Evolutionary conservation across 1,139 yeast species (phyloP), one percentile per base, ranked within the genome.

Genomic region (Ogataea hybrid): DNA sequence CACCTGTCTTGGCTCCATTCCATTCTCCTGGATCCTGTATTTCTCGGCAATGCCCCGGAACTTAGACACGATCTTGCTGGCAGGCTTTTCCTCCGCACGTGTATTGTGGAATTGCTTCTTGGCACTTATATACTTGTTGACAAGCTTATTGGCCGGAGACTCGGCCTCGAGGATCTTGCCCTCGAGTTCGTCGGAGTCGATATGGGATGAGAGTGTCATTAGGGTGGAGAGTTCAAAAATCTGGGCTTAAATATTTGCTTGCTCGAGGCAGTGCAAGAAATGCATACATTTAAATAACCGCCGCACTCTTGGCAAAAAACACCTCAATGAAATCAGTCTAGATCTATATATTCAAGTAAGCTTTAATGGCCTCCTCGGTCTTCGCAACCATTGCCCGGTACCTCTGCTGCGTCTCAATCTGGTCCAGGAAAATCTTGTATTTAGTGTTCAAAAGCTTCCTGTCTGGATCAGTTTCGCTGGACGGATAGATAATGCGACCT

Each of bases 391-490:
- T 60, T 21, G 69, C 65, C 62, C 97, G 76, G 66, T 86, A 92
- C 54, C 72, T 77, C 56, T 75, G 82, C 65, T 92, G 97, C 37
- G 83, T 77, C 53, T 70, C 75, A 43, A 95, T 88, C 76, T 87
- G 95, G 58, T 90, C 96, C 50, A 88, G 70, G 73, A 88, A 89
- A 33, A 92, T 77, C 60, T 78, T 74, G 68, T 88, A 92, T 66
- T 92, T 92, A 32, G 82, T 86, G 48, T 74, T 67, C 59, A 92
- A 73, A 48, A 92, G 71, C 55, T 71, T 71, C 56, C 89, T 72
- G 62, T 87, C 95, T 1, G 86, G 80, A 46, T 76, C 75, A 32
- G 65, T 65, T 8, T 59, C 66, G 11, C 73, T 68, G 23, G 79
- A 68, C 6, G 97, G 97, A 49, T 70, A 63, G 35, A 92, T 84